These are phyloP conservation scores for Atalantia buxifolia DNA, from an alignment of 345 rosid species.

Conservation along the genomic window DNA sequence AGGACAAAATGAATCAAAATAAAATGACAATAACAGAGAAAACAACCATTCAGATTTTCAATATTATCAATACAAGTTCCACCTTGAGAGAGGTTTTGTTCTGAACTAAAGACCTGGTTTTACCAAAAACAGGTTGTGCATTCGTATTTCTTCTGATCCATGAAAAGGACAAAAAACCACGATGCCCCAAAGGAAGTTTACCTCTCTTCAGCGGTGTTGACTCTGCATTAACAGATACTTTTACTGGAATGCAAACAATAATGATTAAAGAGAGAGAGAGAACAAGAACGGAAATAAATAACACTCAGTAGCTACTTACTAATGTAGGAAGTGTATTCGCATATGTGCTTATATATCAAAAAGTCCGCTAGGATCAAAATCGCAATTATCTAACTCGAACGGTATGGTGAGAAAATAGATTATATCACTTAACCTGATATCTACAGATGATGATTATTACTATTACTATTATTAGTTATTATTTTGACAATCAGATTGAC, in stretches of 20 bases:
- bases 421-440: neutral
- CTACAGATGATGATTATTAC: neutral
- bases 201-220: conserved; percentile 26
- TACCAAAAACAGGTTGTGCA: conserved; percentile 12
- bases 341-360: too few relatives aligned
- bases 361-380: neutral
- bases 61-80: conserved; percentile 5
- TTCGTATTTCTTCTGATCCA: conserved; percentile 25
- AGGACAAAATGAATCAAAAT: neutral
- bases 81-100: conserved; percentile 27
- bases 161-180: conserved; percentile 23
- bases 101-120: neutral
- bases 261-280: neutral
- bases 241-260: neutral
- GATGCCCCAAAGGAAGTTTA: conserved; percentile 29
- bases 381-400: neutral
- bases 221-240: conserved; percentile 26
- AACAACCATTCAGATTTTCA: conserved; percentile 1
- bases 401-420: neutral
- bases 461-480: neutral
- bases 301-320: too few relatives aligned
- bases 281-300: too few relatives aligned
- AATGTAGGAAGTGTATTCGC: neutral
- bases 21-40: neutral
- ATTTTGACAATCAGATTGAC: neutral